Percentiles rank a stretch among this genome's conserved stretches.
Evolutionary conservation across 129 eudicot genomes (phyloP).

Genomic region (Artemisia annua): DNA sequence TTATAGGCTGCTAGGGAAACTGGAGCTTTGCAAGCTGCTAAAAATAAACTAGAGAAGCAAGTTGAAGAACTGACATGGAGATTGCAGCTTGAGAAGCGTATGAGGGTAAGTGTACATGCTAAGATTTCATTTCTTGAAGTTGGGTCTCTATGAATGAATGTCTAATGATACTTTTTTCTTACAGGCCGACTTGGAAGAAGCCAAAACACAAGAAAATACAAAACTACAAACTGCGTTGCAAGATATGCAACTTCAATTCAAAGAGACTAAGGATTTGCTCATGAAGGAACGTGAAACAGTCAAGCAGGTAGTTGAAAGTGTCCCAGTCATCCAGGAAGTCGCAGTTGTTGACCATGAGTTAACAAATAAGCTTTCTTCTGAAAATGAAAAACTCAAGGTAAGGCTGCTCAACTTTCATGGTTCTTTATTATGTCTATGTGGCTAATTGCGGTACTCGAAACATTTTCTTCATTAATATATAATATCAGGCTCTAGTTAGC

Average conservation of each 20-base stretch:
- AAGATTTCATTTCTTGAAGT: background rate
- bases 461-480: background rate
- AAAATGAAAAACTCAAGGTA: slow-evolving; percentile 85
- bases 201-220: slow-evolving; percentile 72
- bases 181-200: slow-evolving; percentile 84
- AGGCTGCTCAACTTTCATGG: slow-evolving; percentile 11
- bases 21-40: slow-evolving; percentile 99
- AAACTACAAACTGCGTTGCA: slow-evolving; percentile 76
- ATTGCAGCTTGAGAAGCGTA: slow-evolving; percentile 96
- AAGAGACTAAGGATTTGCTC: slow-evolving; percentile 72
- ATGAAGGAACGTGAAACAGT: slow-evolving; percentile 62
- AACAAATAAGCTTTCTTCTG: slow-evolving; percentile 64
- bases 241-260: slow-evolving; percentile 69
- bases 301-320: slow-evolving; percentile 57
- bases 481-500: slow-evolving; percentile 68
- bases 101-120: slow-evolving; percentile 65
- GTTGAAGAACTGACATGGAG: slow-evolving; percentile 99
- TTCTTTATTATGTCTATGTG: slow-evolving; percentile 14
- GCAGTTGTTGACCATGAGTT: slow-evolving; percentile 66
- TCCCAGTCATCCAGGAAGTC: slow-evolving; percentile 72
- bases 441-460: slow-evolving; percentile 2
- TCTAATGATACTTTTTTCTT: slow-evolving; percentile 21
- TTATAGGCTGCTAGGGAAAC: slow-evolving; percentile 96
- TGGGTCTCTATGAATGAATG: background rate
- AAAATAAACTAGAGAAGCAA: slow-evolving; percentile 97